These are phyloP conservation scores for Gentiana macrophylla DNA, from an alignment of 257 asterid genomes.

Conservation along the genomic window DNA sequence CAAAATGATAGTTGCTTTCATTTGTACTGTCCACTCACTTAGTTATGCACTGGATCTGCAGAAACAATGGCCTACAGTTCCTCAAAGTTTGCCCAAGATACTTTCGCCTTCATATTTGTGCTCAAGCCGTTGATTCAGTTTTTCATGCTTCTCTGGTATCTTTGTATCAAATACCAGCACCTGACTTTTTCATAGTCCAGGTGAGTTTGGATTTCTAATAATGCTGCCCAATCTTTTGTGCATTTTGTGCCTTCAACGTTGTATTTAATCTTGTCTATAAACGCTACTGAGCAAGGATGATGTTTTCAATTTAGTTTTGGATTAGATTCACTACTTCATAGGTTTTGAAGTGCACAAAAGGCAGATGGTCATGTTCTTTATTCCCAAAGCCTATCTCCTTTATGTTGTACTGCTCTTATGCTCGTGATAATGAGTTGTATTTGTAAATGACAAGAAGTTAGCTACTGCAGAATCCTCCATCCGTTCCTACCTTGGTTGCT, in stretches of 20 bases:
- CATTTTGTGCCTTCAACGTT: not conserved
- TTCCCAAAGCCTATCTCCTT: not conserved
- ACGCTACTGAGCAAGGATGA: no score
- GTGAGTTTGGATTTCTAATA: slow-evolving; percentile 41
- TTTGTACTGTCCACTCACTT: slow-evolving; percentile 5
- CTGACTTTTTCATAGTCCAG: slow-evolving; percentile 89
- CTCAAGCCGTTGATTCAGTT: slow-evolving; percentile 76
- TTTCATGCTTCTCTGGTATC: slow-evolving; percentile 83
- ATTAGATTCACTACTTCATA: not conserved
- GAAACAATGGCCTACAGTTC: slow-evolving; percentile 72
- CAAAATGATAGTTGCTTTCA: not conserved
- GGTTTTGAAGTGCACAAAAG: not conserved
- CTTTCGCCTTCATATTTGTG: slow-evolving; percentile 64
- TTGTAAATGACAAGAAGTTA: slow-evolving; percentile 9
- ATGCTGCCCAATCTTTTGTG: not conserved
- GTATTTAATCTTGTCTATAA: no score
- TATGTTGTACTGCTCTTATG: not conserved
- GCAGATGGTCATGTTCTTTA: no score
- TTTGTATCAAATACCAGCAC: slow-evolving; percentile 76
- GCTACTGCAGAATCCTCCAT: slow-evolving; percentile 85
- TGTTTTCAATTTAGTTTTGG: no score
- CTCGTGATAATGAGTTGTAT: slow-evolving; percentile 7
- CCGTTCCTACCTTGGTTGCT: slow-evolving; percentile 92
- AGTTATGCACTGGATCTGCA: slow-evolving; percentile 24
- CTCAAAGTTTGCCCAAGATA: slow-evolving; percentile 51